A percentile compares a stretch with the other conserved stretches of the same genome.
phyloP scores from a whole-genome alignment of 1,284 basidiomycete species.

The Pseudomicrostroma phylloplanum region DNA sequence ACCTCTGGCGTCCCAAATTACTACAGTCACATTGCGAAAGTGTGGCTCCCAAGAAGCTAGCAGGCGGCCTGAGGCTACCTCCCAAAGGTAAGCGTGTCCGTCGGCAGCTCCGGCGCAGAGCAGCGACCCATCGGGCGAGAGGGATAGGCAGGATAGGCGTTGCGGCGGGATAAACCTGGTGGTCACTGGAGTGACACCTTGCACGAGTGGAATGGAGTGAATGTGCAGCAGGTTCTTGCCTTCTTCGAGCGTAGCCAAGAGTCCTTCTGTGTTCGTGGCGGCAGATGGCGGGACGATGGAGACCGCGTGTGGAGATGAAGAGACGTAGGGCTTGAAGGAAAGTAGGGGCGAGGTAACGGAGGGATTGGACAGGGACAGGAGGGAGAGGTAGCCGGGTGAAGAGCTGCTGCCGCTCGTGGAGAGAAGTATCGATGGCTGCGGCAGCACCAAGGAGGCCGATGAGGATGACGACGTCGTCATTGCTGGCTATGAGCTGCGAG shows the following conservation, averaged over 20 bases:
- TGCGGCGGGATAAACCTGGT: neutral
- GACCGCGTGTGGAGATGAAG: neutral
- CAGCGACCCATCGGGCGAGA: slow-evolving; percentile 1
- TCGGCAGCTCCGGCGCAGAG: neutral
- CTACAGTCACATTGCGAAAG: neutral
- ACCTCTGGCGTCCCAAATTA: neutral
- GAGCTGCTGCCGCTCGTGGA: neutral
- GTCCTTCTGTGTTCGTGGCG: neutral
- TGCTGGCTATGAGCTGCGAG: too few species aligned
- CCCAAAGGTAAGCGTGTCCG: slow-evolving; percentile 1
- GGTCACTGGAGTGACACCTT: neutral
- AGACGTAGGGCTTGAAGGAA: neutral
- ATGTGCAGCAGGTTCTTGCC: neutral
- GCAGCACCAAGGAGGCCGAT: slow-evolving; percentile 30
- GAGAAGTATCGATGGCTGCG: neutral
- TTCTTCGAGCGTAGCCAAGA: neutral
- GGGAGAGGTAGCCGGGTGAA: neutral
- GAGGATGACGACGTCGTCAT: slow-evolving; percentile 23
- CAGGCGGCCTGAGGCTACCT: neutral
- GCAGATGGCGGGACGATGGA: neutral
- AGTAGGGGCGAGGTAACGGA: slow-evolving; percentile 1
- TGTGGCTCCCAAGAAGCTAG: neutral
- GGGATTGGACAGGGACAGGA: neutral
- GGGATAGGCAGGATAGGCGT: neutral
- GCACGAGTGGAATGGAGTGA: neutral